These are phyloP conservation scores for Dactylis glomerata DNA, from an alignment of 176 grass and related monocot genomes.

Conservation along the genomic window DNA sequence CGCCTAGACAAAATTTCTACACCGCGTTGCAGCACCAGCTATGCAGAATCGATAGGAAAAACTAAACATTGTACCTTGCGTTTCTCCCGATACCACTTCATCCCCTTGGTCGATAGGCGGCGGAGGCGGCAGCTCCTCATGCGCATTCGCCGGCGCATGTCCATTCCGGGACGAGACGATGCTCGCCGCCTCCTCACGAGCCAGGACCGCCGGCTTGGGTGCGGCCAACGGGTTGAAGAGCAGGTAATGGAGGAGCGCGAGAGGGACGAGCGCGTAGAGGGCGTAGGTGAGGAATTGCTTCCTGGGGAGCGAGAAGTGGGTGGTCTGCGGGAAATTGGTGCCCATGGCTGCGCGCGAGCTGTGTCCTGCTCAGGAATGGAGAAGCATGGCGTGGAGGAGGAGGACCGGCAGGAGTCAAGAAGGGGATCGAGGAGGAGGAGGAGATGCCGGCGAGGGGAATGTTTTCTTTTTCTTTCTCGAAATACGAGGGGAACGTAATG, in stretches of 20 bases:
- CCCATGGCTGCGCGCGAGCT: slow-evolving; percentile 22
- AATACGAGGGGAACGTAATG: neutral
- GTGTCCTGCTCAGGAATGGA: neutral
- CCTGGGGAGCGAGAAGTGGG: slow-evolving; percentile 6
- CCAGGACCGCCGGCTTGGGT: neutral
- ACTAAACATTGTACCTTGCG: neutral
- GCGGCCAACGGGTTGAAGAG: slow-evolving; percentile 39
- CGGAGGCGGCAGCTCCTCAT: neutral
- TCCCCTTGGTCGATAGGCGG: neutral
- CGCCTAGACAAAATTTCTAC: neutral
- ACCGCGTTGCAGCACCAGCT: neutral
- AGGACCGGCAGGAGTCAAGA: neutral
- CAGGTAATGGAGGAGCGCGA: slow-evolving; percentile 64
- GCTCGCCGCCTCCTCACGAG: neutral
- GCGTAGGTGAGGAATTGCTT: slow-evolving; percentile 48
- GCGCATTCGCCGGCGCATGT: neutral
- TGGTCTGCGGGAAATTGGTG: slow-evolving; percentile 31
- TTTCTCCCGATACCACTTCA: neutral
- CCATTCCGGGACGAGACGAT: neutral
- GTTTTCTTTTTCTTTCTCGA: neutral
- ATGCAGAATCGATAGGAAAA: neutral
- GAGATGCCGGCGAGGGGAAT: neutral
- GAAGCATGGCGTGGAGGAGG: neutral
- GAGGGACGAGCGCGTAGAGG: slow-evolving; percentile 51
- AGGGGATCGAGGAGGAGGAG: neutral